Conservation (phyloP, 2,329 filamentous ascomycete species). For the Incumbomyces delicatus region DNA sequence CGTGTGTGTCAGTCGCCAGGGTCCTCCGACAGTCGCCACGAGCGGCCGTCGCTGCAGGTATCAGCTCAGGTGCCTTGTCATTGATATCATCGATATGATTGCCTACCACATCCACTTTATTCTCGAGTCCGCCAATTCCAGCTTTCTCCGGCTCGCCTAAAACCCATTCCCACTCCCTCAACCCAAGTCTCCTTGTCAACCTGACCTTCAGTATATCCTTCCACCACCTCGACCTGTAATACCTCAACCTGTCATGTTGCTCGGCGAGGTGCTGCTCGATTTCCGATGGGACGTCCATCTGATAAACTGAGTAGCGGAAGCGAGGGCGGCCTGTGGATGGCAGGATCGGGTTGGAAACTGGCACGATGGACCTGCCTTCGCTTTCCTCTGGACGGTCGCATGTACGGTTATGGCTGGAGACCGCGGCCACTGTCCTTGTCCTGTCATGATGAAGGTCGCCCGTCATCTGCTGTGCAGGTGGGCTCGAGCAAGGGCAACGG, state of each 20-base stretch:
- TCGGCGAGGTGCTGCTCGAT: not conserved
- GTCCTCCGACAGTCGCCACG: not conserved
- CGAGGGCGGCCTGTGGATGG: not conserved
- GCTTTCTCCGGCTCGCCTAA: not conserved
- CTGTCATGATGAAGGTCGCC: too few relatives aligned
- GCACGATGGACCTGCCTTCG: too few relatives aligned
- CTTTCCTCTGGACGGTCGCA: slow-evolving; percentile 13
- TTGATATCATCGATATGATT: not conserved
- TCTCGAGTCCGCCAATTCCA: not conserved
- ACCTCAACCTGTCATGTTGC: not conserved
- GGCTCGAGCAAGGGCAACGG: too few relatives aligned
- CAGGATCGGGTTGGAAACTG: not conserved
- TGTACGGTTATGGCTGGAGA: not conserved
- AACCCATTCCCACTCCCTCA: slow-evolving; percentile 4
- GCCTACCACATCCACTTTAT: not conserved
- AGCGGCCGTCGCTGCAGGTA: not conserved
- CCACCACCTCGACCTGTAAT: not conserved
- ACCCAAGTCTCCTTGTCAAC: not conserved
- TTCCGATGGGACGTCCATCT: not conserved
- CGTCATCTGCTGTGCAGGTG: too few relatives aligned
- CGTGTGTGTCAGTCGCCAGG: not conserved
- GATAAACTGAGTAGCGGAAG: not conserved
- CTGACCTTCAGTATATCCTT: not conserved
- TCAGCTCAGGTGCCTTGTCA: not conserved
- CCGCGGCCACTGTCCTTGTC: too few relatives aligned